Evolutionary conservation across 2,329 filamentous ascomycete species (phyloP).

Genomic region (Fusarium tanahbumbuense): DNA sequence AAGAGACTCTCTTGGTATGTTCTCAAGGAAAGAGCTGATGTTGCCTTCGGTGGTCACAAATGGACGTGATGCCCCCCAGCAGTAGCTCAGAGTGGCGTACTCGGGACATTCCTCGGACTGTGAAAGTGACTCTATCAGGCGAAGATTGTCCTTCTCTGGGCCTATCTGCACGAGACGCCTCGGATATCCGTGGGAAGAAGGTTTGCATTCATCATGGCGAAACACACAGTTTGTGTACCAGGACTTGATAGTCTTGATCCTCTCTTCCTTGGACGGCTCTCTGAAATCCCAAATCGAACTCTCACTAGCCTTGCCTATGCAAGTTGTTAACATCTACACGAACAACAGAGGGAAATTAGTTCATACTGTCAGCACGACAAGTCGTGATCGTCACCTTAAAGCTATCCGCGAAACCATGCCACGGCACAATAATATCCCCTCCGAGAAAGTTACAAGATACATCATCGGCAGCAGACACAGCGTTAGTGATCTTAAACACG

Average conservation of each 20-base stretch:
- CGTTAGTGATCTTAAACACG: not conserved
- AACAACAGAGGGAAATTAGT: not conserved
- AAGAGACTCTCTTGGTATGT: not conserved
- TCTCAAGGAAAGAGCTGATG: not conserved
- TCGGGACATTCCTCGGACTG: fast-evolving
- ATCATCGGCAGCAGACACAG: not conserved
- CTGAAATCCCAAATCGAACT: not conserved
- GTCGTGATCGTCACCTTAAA: not conserved
- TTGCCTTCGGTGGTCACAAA: not conserved
- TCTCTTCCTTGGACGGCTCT: not conserved
- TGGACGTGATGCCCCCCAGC: not conserved
- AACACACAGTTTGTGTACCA: not conserved
- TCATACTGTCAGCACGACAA: not conserved
- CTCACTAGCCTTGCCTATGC: not conserved
- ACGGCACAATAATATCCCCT: not conserved
- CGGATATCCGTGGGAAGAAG: not conserved
- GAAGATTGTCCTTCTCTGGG: not conserved
- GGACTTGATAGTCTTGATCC: not conserved
- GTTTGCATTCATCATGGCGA: not conserved
- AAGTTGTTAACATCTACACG: not conserved
- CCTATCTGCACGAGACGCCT: not conserved
- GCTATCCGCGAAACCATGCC: not conserved
- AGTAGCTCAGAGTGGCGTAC: slow-evolving; percentile 1
- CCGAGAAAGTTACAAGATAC: not conserved
- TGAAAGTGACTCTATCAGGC: not conserved